Conservation (phyloP, 352 stramenopile species). For the Globisporangium emineosum region DNA sequence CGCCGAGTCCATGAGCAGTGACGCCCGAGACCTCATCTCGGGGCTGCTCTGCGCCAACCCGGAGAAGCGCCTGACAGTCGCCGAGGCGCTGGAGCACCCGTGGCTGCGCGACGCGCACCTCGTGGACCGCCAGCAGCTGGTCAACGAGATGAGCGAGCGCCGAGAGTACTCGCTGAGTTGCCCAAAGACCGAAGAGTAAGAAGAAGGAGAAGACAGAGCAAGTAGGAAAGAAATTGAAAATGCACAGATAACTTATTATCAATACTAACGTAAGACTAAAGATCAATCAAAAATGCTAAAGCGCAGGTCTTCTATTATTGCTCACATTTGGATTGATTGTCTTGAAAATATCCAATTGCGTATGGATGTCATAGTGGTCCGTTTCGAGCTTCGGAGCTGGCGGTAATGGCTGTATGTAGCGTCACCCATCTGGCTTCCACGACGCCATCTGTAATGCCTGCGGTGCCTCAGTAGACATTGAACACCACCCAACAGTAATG, state of each 20-base stretch:
- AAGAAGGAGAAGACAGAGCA: background rate
- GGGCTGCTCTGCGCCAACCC: conserved; percentile 59
- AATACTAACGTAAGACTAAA: conserved; percentile 2
- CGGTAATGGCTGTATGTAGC: background rate
- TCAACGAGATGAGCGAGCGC: conserved; percentile 35
- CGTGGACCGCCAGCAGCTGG: conserved; percentile 34
- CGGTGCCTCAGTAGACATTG: conserved; percentile 1
- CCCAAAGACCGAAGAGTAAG: conserved; percentile 6
- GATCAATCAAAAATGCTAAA: too few species aligned
- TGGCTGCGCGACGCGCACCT: conserved; percentile 48
- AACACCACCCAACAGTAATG: background rate
- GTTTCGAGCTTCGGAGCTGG: background rate
- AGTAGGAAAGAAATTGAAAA: background rate
- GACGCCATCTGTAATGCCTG: background rate
- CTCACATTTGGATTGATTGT: background rate
- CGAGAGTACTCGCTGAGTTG: conserved; percentile 26
- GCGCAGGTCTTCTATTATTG: too few species aligned
- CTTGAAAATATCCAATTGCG: too few species aligned
- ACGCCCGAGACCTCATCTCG: conserved; percentile 73
- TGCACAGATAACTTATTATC: conserved; percentile 7
- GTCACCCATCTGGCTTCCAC: background rate
- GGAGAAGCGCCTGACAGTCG: conserved; percentile 53
- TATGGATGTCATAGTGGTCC: too few species aligned
- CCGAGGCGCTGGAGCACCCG: conserved; percentile 52
- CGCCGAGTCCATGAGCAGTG: conserved; percentile 33